Conservation (phyloP, 2,329 filamentous ascomycete species). For the Pseudogymnoascus sp. region DNA sequence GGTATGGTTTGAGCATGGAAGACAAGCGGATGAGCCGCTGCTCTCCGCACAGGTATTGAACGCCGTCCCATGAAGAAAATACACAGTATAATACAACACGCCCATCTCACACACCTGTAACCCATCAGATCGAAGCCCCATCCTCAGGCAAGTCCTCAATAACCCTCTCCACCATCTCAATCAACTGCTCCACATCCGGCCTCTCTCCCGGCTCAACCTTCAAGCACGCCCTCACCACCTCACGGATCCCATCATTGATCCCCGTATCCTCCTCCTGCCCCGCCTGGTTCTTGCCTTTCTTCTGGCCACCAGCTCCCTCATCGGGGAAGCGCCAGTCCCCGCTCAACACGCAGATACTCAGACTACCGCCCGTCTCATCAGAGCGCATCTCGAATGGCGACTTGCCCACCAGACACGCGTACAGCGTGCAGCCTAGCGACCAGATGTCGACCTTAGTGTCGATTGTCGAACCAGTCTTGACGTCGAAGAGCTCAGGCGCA, state of each 20-base stretch:
- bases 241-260: constrained; percentile 77
- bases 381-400: constrained; percentile 93
- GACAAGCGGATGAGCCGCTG: constrained; percentile 3
- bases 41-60: constrained; percentile 2
- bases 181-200: constrained; percentile 80
- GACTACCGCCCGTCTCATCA: constrained; percentile 89
- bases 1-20: background rate
- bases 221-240: constrained; percentile 81
- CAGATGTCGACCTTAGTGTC: constrained; percentile 98
- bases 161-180: constrained; percentile 68
- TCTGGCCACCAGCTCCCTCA: constrained; percentile 57
- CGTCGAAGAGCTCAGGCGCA: constrained; percentile 94
- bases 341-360: constrained; percentile 86
- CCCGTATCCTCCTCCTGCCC: constrained; percentile 34
- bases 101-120: background rate
- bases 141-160: constrained; percentile 63
- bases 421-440: constrained; percentile 95
- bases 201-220: constrained; percentile 80
- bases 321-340: constrained; percentile 97
- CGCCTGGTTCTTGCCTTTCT: constrained; percentile 31
- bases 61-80: constrained; percentile 5
- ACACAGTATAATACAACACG: constrained; percentile 8
- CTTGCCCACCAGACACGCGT: constrained; percentile 93
- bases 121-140: constrained; percentile 27
- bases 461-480: constrained; percentile 84